phyloP scores from a whole-genome alignment of 1,284 basidiomycete genomes.

The Exobasidium rhododendri region DNA sequence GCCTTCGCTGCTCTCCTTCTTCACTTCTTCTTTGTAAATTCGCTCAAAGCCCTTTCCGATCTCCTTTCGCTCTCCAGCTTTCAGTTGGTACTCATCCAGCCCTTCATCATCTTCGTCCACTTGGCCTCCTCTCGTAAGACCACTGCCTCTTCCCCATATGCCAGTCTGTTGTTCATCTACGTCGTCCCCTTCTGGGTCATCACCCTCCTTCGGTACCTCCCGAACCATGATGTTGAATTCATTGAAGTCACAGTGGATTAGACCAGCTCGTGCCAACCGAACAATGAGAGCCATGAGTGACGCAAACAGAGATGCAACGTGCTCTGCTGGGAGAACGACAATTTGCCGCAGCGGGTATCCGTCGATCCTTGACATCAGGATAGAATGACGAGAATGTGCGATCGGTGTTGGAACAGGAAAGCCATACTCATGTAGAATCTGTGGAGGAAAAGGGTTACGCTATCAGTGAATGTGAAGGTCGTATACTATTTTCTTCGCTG shows the following conservation, averaged over 20 bases:
- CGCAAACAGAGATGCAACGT: conserved; percentile 80
- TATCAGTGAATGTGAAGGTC: background rate
- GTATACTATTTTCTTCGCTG: too few species aligned
- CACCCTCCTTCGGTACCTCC: conserved; percentile 40
- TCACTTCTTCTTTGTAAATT: conserved; percentile 17
- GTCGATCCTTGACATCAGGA: conserved; percentile 94
- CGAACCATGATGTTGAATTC: conserved; percentile 97
- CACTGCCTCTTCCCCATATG: background rate
- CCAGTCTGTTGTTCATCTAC: background rate
- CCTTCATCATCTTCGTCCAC: conserved; percentile 8
- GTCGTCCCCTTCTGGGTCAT: conserved; percentile 15
- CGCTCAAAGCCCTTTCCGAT: conserved; percentile 46
- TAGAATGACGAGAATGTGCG: conserved; percentile 88
- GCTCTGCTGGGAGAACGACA: conserved; percentile 69
- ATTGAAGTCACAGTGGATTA: conserved; percentile 99
- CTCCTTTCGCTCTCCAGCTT: conserved; percentile 29
- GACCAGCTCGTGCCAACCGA: conserved; percentile 82
- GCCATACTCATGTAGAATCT: conserved; percentile 73
- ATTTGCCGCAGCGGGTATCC: conserved; percentile 96
- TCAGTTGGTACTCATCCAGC: conserved; percentile 8
- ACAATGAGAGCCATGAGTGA: conserved; percentile 93
- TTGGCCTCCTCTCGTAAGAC: background rate
- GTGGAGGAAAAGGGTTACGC: background rate
- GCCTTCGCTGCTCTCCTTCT: background rate
- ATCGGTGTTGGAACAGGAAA: conserved; percentile 92